A percentile compares a stretch with the other conserved stretches of the same genome.
Conservation (phyloP, 164 flowering plant species). For the Houttuynia cordata region DNA sequence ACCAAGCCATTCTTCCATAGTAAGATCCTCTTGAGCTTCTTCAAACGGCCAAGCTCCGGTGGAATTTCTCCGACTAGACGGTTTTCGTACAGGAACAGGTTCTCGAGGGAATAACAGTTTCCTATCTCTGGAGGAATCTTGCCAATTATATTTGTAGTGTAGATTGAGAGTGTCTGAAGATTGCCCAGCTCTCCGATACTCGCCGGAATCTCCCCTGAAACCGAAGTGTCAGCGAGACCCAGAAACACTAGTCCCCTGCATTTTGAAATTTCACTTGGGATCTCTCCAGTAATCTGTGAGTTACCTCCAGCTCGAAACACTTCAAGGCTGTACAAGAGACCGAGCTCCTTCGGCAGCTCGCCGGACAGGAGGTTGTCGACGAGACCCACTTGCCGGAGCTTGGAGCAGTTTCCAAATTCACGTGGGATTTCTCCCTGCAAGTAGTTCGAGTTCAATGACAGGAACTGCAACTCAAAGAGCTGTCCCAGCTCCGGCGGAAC, state of each 20-base stretch:
- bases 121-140: slow-evolving; percentile 42
- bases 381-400: slow-evolving; percentile 28
- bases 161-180: slow-evolving; percentile 37
- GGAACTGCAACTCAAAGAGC: slow-evolving; percentile 18
- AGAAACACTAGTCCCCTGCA: slow-evolving; percentile 27
- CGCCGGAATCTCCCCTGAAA: slow-evolving; percentile 43
- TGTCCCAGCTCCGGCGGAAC: slow-evolving; percentile 36
- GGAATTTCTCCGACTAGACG: slow-evolving; percentile 39
- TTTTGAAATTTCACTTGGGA: slow-evolving; percentile 37
- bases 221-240: slow-evolving; percentile 49
- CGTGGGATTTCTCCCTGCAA: slow-evolving; percentile 29
- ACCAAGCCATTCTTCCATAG: slow-evolving; percentile 43
- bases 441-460: slow-evolving; percentile 31
- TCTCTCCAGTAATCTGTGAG: slow-evolving; percentile 31
- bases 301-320: slow-evolving; percentile 51
- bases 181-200: slow-evolving; percentile 35
- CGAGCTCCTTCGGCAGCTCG: slow-evolving; percentile 31
- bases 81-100: slow-evolving; percentile 41
- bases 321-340: slow-evolving; percentile 24
- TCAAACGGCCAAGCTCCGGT: slow-evolving; percentile 20
- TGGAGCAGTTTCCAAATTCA: slow-evolving; percentile 35
- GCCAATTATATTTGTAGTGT: slow-evolving; percentile 44
- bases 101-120: slow-evolving; percentile 34
- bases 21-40: slow-evolving; percentile 30
- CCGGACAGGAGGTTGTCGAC: slow-evolving; percentile 47